These are phyloP conservation scores for Pythium utonaiense DNA, from an alignment of 352 stramenopile genomes.

Conservation along the genomic window DNA sequence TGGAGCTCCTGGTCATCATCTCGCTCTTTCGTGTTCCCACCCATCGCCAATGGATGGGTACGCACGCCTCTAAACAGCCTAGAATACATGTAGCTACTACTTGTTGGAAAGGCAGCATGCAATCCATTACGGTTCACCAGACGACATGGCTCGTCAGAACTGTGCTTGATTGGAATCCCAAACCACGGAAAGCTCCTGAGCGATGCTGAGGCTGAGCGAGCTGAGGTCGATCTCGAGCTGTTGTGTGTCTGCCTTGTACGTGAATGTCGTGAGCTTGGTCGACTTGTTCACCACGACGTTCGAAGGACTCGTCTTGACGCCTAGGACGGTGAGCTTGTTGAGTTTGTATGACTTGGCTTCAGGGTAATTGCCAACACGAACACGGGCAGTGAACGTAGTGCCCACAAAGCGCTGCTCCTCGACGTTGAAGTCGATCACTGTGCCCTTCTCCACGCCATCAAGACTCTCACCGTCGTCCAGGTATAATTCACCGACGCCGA, in stretches of 20 bases:
- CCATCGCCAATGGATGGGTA: no score
- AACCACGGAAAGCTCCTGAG: slow-evolving; percentile 11
- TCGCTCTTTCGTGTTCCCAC: no score
- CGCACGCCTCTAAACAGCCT: no score
- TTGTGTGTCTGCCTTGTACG: slow-evolving; percentile 14
- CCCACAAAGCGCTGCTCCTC: background rate
- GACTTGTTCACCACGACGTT: slow-evolving; percentile 6
- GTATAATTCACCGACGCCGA: slow-evolving; percentile 41
- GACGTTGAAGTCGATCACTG: slow-evolving; percentile 32
- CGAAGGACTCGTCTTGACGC: slow-evolving; percentile 6
- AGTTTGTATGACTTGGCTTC: slow-evolving; percentile 21
- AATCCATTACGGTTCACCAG: no score
- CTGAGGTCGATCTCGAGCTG: slow-evolving; percentile 27
- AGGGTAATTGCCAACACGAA: slow-evolving; percentile 15
- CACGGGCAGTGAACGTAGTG: slow-evolving; percentile 16
- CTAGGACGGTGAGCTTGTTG: slow-evolving; percentile 27
- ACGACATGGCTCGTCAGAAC: background rate
- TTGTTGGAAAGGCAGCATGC: no score
- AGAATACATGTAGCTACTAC: no score
- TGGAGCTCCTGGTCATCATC: no score
- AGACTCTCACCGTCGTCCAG: slow-evolving; percentile 54
- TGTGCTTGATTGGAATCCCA: slow-evolving; percentile 7
- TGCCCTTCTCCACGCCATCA: slow-evolving; percentile 23
- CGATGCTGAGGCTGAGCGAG: slow-evolving; percentile 21
- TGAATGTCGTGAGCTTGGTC: slow-evolving; percentile 1